Evolutionary conservation across 257 asterid genomes (phyloP), one percentile per base, ranked within the genome.

Genomic region (Forsythia suspensa): DNA sequence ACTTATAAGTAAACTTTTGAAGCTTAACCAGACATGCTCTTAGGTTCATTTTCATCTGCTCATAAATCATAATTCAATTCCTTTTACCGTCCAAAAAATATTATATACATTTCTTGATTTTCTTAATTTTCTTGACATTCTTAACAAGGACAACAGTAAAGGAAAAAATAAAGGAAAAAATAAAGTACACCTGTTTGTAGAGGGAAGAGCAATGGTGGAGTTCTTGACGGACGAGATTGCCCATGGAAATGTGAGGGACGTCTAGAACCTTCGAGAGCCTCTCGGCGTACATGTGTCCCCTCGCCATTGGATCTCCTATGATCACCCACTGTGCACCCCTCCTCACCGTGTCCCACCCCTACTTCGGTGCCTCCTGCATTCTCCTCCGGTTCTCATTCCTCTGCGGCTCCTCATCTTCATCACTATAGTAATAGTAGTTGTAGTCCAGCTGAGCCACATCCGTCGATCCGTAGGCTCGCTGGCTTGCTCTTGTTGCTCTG

Each of bases 241-340:
- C 97, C 98, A 93, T 91, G 76, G 99, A 93, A 82, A 95, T 93
- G 80, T 88, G 92, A 29, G 99, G 99, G 34, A 92, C 94, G 51
- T 86, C 86, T 5, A 95, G 86, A 80, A 95, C 94, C 87, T 91
- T 84, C 21, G 99, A 88, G 4, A 93, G 92, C 68, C 97, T 84
- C 73, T 85, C 86, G 71, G 99, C 97, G 82, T 95, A 95, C 42
- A 92, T 88, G 83, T 89, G 96, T 68, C 98, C 85, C 82, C 88
- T 84, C 0, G 83, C 95, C 92, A 84, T 78, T 65, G 98, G 99
- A 80, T 95, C 91, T 13, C 98, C 97, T 80, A 95, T 91, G 84
- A 95, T 91, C 86, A 95, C 93, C 99, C 99, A 95, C 80, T 93
- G 98, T 0, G 91, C 88, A 7, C 97, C 98, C 29, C 98, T 89